Percentiles rank a stretch among this genome's conserved stretches.
Conservation (phyloP, 2,329 filamentous ascomycete species). For the Diaporthe aspalathi region DNA sequence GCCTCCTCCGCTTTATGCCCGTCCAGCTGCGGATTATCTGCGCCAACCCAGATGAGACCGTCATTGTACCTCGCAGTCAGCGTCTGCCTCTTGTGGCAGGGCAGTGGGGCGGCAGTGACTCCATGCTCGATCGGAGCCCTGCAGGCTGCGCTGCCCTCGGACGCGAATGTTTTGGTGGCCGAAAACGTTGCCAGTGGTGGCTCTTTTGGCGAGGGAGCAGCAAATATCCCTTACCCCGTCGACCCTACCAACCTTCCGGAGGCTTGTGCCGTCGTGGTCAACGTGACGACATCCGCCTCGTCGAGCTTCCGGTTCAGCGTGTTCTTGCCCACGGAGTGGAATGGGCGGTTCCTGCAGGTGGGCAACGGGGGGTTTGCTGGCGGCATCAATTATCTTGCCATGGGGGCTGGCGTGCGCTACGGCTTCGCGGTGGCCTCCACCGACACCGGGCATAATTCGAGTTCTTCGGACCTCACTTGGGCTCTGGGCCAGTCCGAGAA, state of each 20-base stretch:
- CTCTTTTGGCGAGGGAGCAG: conserved; percentile 51
- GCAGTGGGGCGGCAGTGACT: not conserved
- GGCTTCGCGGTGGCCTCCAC: conserved; percentile 58
- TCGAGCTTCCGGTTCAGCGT: conserved; percentile 53
- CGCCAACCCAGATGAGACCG: conserved; percentile 2
- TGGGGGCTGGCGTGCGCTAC: conserved; percentile 47
- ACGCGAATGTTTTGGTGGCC: conserved; percentile 46
- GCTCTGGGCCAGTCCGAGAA: conserved; percentile 51
- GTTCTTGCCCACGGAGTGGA: conserved; percentile 54
- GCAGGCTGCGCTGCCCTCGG: conserved; percentile 42
- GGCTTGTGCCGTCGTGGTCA: conserved; percentile 53
- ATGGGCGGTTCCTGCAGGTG: conserved; percentile 50
- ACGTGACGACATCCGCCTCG: conserved; percentile 47
- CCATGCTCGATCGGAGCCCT: conserved; percentile 40
- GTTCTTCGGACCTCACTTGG: conserved; percentile 50
- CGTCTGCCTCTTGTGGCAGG: conserved; percentile 6
- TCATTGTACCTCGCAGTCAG: not conserved
- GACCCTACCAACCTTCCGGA: conserved; percentile 52
- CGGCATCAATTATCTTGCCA: conserved; percentile 48
- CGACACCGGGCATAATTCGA: conserved; percentile 56
- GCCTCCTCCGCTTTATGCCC: too few species aligned
- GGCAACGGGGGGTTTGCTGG: conserved; percentile 55
- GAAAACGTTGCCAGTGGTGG: conserved; percentile 46
- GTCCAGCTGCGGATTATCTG: not conserved
- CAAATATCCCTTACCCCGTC: conserved; percentile 49